Evolutionary conservation across 192 early-diverging fungal genomes (phyloP), one percentile per base, ranked within the genome.

Genomic region (Lunasporangiospora selenospora): DNA sequence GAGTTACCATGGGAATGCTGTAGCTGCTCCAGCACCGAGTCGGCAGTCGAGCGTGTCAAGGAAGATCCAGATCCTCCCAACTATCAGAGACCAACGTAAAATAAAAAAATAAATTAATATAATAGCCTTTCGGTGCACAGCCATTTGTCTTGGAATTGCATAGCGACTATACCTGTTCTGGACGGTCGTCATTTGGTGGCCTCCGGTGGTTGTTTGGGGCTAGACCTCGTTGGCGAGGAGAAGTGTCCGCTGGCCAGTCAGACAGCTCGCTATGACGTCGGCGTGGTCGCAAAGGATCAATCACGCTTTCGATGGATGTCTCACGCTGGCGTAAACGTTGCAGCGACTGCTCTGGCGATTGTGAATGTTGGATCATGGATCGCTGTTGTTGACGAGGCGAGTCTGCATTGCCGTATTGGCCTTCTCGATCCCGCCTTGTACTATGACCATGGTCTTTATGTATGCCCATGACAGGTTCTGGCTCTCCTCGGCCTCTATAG

Each of bases 221-320:
- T 19, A 56, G n/a, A n/a, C n/a, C n/a, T n/a, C n/a, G n/a, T 27
- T 45, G 46, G 6, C 48, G 60, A 2, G 60, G 54, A 52, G 54
- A 62, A 24, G 57, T 54, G 12, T 73, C 67, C 4, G 58, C 38
- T 3, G 58, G 57, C 53, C 52, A 70, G 29, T 55, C 67, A 26
- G 67, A 62, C 10, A 73, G 63, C 12, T 42, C 60, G 34, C 54
- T 73, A 21, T 73, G 55, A 7, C 54, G 60, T 11, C 54, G 34
- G 19, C 60, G 60, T 4, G 47, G 24, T 27, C 26, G 18, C 27
- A 33, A 18, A 10, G 18, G 4, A 23, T 31, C 15, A n/a, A 6
- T 6, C 13, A 31, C 24, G n/a, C 9, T 30, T 4, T 34, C 42
- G 23, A 12, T 37, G n/a, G 21, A 6, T 13, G 27, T 29, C 4